phyloP scores from a whole-genome alignment of 2,329 filamentous ascomycete species.

The Pseudocercospora musae region DNA sequence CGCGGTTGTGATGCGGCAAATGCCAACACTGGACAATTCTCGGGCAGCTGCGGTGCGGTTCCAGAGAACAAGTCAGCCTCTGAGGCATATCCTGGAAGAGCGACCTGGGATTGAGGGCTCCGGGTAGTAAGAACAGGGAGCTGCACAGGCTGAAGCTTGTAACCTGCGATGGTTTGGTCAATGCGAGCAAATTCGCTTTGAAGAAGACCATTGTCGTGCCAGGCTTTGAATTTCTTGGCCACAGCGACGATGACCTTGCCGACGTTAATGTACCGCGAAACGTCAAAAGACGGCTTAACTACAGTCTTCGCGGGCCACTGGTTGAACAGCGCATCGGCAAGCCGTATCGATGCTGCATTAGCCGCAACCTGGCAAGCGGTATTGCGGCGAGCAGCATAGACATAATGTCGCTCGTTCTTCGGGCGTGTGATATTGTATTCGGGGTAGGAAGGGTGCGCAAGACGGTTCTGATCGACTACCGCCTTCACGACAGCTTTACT shows the following conservation, averaged over 20 bases:
- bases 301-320: conserved; percentile 20
- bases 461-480: conserved; percentile 34
- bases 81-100: not conserved
- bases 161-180: not conserved
- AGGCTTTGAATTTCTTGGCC: conserved; percentile 13
- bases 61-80: conserved; percentile 10
- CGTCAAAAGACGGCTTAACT: not conserved
- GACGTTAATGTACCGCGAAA: conserved; percentile 16
- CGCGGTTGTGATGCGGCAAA: not conserved
- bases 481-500: conserved; percentile 26
- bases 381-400: conserved; percentile 21
- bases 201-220: conserved; percentile 21
- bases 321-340: not conserved
- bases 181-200: conserved; percentile 12
- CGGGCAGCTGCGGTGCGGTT: not conserved
- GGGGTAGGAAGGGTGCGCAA: conserved; percentile 31
- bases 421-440: conserved; percentile 20
- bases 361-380: conserved; percentile 2
- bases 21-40: conserved; percentile 16
- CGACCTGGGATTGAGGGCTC: not conserved
- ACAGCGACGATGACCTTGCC: conserved; percentile 9
- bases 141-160: not conserved
- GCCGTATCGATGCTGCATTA: not conserved
- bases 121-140: not conserved
- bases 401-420: conserved; percentile 33